A percentile compares a stretch with the other conserved stretches of the same genome.
Conservation (phyloP, 805 yeast genomes). For the Blastobotrys chiropterorum region DNA sequence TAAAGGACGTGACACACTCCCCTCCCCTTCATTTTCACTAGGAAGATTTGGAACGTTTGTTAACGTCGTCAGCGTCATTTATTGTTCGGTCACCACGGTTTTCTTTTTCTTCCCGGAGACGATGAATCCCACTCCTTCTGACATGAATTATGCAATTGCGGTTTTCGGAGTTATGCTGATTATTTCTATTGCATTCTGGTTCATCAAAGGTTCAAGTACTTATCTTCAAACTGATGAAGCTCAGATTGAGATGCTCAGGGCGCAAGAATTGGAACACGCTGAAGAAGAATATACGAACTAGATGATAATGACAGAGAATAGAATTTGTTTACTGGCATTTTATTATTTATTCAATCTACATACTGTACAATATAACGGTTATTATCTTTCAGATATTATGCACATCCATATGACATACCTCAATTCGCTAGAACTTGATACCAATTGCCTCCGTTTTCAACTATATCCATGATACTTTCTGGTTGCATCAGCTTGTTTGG, state of each 20-base stretch:
- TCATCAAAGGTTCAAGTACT: slow-evolving; percentile 15
- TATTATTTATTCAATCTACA: too few species aligned
- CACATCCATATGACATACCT: background rate
- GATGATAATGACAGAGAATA: background rate
- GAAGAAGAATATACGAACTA: background rate
- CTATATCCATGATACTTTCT: background rate
- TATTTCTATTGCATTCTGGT: slow-evolving; percentile 12
- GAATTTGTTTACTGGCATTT: background rate
- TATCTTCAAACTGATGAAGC: slow-evolving; percentile 17
- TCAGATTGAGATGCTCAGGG: background rate
- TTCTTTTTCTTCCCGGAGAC: slow-evolving; percentile 22
- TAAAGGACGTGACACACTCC: slow-evolving; percentile 16
- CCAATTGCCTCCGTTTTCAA: slow-evolving; percentile 5
- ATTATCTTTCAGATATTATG: too few species aligned
- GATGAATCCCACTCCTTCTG: slow-evolving; percentile 29
- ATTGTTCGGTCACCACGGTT: slow-evolving; percentile 16
- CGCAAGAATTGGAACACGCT: background rate
- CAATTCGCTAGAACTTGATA: background rate
- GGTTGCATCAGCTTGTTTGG: background rate
- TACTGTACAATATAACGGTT: too few species aligned
- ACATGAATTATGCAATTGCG: slow-evolving; percentile 58
- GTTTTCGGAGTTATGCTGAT: slow-evolving; percentile 38
- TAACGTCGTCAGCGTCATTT: slow-evolving; percentile 16
- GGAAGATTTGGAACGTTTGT: slow-evolving; percentile 17
- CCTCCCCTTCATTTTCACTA: slow-evolving; percentile 18